Evolutionary conservation across 2,329 filamentous ascomycete species (phyloP).

Genomic region (Phyllosticta ampelicida): DNA sequence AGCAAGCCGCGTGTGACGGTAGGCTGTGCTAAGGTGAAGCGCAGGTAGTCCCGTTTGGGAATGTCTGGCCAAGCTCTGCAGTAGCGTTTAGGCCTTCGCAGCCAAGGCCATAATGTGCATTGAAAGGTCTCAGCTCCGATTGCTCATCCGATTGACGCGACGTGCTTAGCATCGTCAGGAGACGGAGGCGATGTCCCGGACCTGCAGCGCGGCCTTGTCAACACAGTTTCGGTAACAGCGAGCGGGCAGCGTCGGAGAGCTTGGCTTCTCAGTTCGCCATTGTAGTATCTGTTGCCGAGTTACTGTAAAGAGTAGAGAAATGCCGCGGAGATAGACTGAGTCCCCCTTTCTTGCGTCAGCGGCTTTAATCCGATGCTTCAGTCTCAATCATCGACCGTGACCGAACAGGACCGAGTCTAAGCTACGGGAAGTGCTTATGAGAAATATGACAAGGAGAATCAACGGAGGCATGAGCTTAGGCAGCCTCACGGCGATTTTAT

Average conservation of each 20-base stretch:
- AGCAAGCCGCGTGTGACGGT: not conserved
- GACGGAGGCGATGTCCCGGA: not conserved
- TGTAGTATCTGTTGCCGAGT: not conserved
- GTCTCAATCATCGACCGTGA: not conserved
- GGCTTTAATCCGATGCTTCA: not conserved
- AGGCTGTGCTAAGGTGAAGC: not conserved
- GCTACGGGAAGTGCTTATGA: not conserved
- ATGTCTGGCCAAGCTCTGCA: not conserved
- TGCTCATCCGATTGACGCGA: not conserved
- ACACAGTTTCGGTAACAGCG: not conserved
- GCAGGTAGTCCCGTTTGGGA: not conserved
- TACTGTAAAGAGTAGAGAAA: not conserved
- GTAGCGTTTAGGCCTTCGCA: not conserved
- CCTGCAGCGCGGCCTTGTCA: not conserved
- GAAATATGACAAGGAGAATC: not conserved
- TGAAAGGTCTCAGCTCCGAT: not conserved
- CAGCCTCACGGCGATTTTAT: not conserved
- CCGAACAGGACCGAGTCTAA: not conserved
- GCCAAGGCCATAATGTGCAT: not conserved
- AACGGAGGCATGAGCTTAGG: not conserved
- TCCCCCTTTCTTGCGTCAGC: not conserved
- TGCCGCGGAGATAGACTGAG: not conserved
- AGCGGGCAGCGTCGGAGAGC: not conserved
- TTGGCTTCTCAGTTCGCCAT: not conserved
- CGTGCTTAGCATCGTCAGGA: not conserved